Conservation (phyloP, 164 flowering plant species). For the Tinospora cordifolia region DNA sequence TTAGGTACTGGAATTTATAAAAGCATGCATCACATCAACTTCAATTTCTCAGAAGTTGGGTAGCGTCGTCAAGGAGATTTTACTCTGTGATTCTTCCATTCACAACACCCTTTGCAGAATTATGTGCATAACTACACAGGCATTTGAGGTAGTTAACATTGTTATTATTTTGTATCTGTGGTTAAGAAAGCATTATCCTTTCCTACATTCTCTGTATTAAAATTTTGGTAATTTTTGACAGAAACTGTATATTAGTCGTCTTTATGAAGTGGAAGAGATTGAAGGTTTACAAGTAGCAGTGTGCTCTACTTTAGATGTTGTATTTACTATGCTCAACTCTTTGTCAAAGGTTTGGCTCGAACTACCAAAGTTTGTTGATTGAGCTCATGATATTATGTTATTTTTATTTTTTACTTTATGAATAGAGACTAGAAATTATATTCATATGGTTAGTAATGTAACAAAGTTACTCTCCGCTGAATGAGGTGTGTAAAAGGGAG, state of each 20-base stretch:
- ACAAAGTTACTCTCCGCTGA: no score
- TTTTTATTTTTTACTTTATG: no score
- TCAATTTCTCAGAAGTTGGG: slow-evolving; percentile 43
- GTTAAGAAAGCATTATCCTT: neutral
- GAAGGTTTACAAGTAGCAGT: slow-evolving; percentile 70
- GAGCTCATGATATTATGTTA: no score
- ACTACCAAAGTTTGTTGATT: neutral
- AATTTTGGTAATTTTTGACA: slow-evolving; percentile 21
- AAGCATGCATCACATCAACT: slow-evolving; percentile 43
- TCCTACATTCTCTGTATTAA: neutral
- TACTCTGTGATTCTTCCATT: slow-evolving; percentile 70
- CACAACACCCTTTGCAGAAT: slow-evolving; percentile 60
- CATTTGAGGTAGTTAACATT: slow-evolving; percentile 51
- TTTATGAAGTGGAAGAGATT: slow-evolving; percentile 57
- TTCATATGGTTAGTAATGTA: no score
- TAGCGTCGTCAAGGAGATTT: slow-evolving; percentile 35
- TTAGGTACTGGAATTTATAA: slow-evolving; percentile 75
- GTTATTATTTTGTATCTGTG: neutral
- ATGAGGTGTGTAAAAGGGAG: no score
- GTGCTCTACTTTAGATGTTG: slow-evolving; percentile 57
- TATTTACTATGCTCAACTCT: slow-evolving; percentile 40
- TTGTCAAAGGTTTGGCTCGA: slow-evolving; percentile 47
- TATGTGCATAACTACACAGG: slow-evolving; percentile 50
- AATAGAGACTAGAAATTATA: no score
- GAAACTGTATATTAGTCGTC: slow-evolving; percentile 64